Percentiles rank a stretch among this genome's conserved stretches.
Evolutionary conservation across 345 rosid genomes (phyloP).

Genomic region (Stellera chamaejasme): DNA sequence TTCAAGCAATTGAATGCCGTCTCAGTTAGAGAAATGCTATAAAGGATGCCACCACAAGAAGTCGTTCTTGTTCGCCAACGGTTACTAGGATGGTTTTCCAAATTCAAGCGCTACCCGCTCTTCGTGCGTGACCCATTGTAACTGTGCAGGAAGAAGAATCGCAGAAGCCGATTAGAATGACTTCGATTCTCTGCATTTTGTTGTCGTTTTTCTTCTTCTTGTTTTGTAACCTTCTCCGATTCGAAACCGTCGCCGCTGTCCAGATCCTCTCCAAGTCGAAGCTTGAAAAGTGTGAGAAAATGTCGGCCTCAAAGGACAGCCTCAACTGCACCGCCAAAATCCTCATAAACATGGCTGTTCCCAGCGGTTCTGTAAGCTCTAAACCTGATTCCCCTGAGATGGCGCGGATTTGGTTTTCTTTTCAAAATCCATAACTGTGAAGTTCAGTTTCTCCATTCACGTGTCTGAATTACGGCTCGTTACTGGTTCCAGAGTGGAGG

Average conservation of each 20-base stretch:
- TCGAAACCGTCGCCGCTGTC: slow-evolving; percentile 8
- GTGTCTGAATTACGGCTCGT: not conserved
- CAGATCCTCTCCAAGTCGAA: slow-evolving; percentile 70
- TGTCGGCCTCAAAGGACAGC: slow-evolving; percentile 14
- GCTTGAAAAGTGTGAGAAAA: slow-evolving; percentile 50
- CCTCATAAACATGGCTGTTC: slow-evolving; percentile 55
- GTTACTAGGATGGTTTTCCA: too few relatives aligned
- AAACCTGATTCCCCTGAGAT: not conserved
- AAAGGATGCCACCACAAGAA: too few relatives aligned
- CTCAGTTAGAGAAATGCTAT: too few relatives aligned
- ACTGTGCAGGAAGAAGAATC: not conserved
- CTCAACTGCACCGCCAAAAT: slow-evolving; percentile 54
- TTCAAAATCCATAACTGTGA: not conserved
- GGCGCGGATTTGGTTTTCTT: not conserved
- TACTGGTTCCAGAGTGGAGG: slow-evolving; percentile 50
- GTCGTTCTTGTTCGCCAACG: too few relatives aligned
- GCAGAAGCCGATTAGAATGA: not conserved
- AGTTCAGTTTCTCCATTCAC: too few relatives aligned
- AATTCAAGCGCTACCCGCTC: too few relatives aligned
- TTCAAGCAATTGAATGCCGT: too few relatives aligned
- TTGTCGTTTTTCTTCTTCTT: slow-evolving; percentile 10
- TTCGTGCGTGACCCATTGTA: too few relatives aligned
- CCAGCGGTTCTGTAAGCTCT: slow-evolving; percentile 51
- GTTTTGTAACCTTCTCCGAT: slow-evolving; percentile 2
- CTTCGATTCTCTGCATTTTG: not conserved